phyloP scores from a whole-genome alignment of 768 basidiomycete species.

The Paxillus ammoniavirescens region DNA sequence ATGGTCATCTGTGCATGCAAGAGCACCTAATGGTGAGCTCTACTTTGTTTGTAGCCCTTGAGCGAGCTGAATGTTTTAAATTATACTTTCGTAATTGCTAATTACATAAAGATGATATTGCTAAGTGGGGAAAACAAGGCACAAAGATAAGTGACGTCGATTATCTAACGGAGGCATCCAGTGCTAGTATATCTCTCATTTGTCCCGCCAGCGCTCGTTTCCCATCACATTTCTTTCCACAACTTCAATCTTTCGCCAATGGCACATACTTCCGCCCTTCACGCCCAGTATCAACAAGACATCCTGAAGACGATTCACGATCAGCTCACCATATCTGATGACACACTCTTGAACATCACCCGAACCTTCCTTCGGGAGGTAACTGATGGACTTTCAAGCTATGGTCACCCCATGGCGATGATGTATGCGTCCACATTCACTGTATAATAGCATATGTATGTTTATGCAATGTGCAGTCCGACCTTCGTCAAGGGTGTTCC shows the following conservation, averaged over 20 bases:
- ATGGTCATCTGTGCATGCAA: too few relatives aligned
- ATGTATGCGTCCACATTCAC: slow-evolving; percentile 50
- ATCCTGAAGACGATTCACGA: slow-evolving; percentile 65
- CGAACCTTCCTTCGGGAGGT: slow-evolving; percentile 81
- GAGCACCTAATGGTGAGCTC: too few relatives aligned
- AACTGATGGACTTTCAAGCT: slow-evolving; percentile 64
- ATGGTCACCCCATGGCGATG: slow-evolving; percentile 89
- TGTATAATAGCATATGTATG: neutral
- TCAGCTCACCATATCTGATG: slow-evolving; percentile 67
- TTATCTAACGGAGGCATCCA: neutral
- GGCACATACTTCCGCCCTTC: slow-evolving; percentile 41
- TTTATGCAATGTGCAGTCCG: slow-evolving; percentile 49
- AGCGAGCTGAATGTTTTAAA: too few relatives aligned
- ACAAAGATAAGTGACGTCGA: neutral
- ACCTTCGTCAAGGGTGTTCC: slow-evolving; percentile 96
- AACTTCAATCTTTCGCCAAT: slow-evolving; percentile 14
- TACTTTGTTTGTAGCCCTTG: too few relatives aligned
- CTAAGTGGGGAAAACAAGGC: neutral
- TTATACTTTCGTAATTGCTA: too few relatives aligned
- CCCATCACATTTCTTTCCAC: slow-evolving; percentile 2
- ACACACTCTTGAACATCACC: slow-evolving; percentile 67
- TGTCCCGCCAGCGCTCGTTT: neutral
- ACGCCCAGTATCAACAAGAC: slow-evolving; percentile 42
- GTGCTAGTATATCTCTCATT: slow-evolving; percentile 1
- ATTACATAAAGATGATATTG: neutral